phyloP scores from a whole-genome alignment of 176 grass and related monocot genomes.

The Coix lacrymajobi region DNA sequence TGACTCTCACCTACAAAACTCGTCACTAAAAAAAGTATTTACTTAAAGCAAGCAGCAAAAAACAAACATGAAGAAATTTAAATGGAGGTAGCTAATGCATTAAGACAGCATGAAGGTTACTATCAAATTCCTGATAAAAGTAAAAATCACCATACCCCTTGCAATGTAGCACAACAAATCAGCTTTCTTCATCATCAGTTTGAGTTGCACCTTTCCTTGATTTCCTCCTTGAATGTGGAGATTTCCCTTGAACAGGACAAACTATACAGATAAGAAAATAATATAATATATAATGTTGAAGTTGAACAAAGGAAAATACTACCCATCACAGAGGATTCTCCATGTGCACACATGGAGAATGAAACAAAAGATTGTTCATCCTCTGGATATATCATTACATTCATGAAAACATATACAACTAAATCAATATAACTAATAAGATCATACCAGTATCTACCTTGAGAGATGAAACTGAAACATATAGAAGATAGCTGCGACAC shows the following conservation, averaged over 20 bases:
- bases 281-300: neutral
- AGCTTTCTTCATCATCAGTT: conserved; percentile 79
- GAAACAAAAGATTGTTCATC: neutral
- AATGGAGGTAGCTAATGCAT: neutral
- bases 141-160: conserved; percentile 23
- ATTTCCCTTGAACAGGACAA: conserved; percentile 42
- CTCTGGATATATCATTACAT: neutral
- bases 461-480: neutral
- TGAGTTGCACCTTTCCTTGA: conserved; percentile 42
- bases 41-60: neutral
- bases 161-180: conserved; percentile 32
- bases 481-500: neutral
- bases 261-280: conserved; percentile 24
- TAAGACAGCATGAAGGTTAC: neutral
- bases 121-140: neutral
- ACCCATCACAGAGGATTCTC: neutral
- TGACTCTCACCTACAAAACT: conserved; percentile 1
- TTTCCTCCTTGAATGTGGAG: conserved; percentile 37
- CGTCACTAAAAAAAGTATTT: neutral
- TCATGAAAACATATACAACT: neutral
- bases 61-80: neutral
- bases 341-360: neutral
- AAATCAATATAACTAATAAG: neutral
- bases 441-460: neutral
- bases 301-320: neutral